These are phyloP conservation scores for Tinospora cordifolia DNA, from an alignment of 164 flowering plant genomes.

Conservation along the genomic window DNA sequence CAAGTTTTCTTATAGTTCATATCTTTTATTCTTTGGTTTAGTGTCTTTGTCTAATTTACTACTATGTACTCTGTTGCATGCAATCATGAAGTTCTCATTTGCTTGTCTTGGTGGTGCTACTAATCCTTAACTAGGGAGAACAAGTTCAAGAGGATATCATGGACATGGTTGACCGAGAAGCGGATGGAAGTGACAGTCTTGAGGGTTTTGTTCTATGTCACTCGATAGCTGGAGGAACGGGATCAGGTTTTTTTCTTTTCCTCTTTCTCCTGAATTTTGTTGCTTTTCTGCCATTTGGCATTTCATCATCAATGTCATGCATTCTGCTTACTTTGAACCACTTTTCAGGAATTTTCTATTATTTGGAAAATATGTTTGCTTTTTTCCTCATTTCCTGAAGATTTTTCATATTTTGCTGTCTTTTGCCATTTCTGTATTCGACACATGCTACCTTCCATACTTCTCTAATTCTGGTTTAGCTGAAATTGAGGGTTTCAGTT, in stretches of 20 bases:
- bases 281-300: background rate
- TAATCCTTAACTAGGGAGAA: conserved; percentile 56
- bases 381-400: background rate
- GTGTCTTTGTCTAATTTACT: background rate
- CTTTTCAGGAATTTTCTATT: background rate
- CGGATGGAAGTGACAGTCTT: conserved; percentile 99
- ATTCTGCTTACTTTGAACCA: background rate
- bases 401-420: background rate
- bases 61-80: background rate
- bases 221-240: conserved; percentile 99
- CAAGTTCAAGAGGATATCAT: conserved; percentile 92
- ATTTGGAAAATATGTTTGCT: background rate
- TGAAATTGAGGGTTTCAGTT: background rate
- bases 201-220: conserved; percentile 99
- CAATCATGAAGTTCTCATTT: background rate
- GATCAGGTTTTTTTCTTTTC: conserved; percentile 68
- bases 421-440: background rate
- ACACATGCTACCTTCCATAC: background rate
- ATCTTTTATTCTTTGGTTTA: background rate
- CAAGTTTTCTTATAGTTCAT: background rate
- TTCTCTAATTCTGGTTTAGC: background rate
- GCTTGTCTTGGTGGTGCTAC: background rate
- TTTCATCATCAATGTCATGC: background rate
- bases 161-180: conserved; percentile 99
- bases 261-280: background rate